These are phyloP conservation scores for Penicillium goetzii DNA, from an alignment of 495 filamentous ascomycete species.

Conservation along the genomic window DNA sequence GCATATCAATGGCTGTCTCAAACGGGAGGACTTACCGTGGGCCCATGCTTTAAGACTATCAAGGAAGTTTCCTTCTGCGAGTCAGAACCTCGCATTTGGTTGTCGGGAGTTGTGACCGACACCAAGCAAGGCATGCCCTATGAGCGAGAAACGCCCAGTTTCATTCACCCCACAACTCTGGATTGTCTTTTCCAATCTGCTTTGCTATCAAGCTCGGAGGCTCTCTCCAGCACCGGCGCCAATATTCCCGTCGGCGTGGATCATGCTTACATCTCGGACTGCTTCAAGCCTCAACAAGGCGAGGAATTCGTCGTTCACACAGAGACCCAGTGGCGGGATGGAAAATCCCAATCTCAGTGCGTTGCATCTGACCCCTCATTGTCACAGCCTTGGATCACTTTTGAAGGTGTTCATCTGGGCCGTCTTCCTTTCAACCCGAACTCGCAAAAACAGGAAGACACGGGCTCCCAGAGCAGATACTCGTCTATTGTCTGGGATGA, in stretches of 20 bases:
- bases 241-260: conserved; percentile 32
- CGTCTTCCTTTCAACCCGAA: conserved; percentile 27
- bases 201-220: conserved; percentile 27
- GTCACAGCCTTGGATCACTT: conserved; percentile 26
- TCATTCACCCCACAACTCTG: conserved; percentile 42
- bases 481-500: conserved; percentile 27
- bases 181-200: conserved; percentile 40
- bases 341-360: conserved; percentile 22
- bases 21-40: conserved; percentile 30
- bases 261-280: conserved; percentile 26
- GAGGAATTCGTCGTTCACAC: conserved; percentile 28
- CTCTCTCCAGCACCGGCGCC: conserved; percentile 21
- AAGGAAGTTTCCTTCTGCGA: conserved; percentile 23
- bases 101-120: conserved; percentile 27
- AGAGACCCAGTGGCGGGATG: conserved; percentile 21
- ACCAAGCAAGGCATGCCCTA: conserved; percentile 29
- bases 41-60: conserved; percentile 32
- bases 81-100: conserved; percentile 26
- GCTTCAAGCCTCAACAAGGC: conserved; percentile 20
- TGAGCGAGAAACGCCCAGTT: conserved; percentile 24
- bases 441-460: conserved; percentile 20
- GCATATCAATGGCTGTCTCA: conserved; percentile 32
- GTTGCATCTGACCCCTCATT: conserved; percentile 26
- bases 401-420: conserved; percentile 31
- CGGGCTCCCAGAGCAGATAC: conserved; percentile 19